Evolutionary conservation across 805 yeast genomes (phyloP), one percentile per base, ranked within the genome.

Genomic region (Saturnispora quitensis): DNA sequence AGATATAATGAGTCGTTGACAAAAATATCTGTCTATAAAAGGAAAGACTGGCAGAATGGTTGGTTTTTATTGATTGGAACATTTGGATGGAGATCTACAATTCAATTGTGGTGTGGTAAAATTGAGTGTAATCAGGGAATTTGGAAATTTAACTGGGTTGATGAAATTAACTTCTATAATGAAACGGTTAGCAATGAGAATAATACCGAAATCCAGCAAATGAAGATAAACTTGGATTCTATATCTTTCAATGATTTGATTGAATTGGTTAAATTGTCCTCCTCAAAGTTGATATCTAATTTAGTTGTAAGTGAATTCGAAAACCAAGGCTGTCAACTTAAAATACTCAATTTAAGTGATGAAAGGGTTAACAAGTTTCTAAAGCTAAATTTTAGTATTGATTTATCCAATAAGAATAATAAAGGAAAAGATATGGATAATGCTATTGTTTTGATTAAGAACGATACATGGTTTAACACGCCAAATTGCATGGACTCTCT

Each of bases 101-200:
- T 72, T 8, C 68, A 67, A 51, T 75, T 81, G 78, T 78, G 77
- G 78, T 79, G 78, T 20, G 73, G 81, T 7, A 65, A 77, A 43
- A 71, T 78, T 47, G 72, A 68, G 55, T 71, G 78, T 3, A 62
- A 72, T 13, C 68, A 73, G 48, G 82, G 82, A 5, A 78, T 74
- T 50, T 79, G 84, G 83, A 67, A 69, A 25, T 62, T 79, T n/a
- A 73, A 73, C 49, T 78, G 82, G 82, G 66, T 69, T 17, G 74
- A 73, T 47, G 61, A 66, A 15, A 54, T 62, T 5, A 31, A 55
- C 24, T n/a, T 58, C 4, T 47, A 48, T 42, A 45, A 52, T 2
- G 47, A 55, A n/a, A 27, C 6, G 5, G 22, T 17, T 10, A 40
- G 27, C 38, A 40, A 18, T 17, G 49, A 47, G 13, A 8, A 20